Evolutionary conservation across 129 eudicot genomes (phyloP).

Genomic region (Pseudognaphalium luteoalbum): DNA sequence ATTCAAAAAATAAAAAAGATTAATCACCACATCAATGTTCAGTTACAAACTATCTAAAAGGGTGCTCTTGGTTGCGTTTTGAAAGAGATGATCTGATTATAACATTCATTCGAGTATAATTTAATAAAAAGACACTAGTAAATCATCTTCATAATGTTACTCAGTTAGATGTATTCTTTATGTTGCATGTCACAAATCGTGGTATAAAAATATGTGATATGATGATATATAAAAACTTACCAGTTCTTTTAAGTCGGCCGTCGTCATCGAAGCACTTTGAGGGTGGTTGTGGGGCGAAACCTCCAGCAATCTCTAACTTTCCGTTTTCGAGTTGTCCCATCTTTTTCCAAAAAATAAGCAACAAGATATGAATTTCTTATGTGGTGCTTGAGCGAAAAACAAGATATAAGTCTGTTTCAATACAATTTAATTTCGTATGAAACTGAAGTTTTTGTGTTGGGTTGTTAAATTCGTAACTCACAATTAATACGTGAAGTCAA

Average conservation of each 20-base stretch:
- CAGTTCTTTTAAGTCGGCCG: slow-evolving; percentile 68
- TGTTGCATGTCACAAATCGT: not conserved
- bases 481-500: not conserved
- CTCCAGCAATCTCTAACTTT: slow-evolving; percentile 49
- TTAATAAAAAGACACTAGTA: too few species aligned
- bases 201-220: not conserved
- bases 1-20: not conserved
- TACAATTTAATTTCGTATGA: slow-evolving; percentile 1
- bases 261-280: slow-evolving; percentile 70
- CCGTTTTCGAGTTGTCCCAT: slow-evolving; percentile 37
- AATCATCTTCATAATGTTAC: too few species aligned
- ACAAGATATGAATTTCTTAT: too few species aligned
- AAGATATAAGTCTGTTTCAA: not conserved
- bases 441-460: not conserved
- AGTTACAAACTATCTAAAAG: not conserved
- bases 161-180: too few species aligned
- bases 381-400: too few species aligned
- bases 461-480: not conserved
- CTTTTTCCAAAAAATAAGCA: slow-evolving; percentile 23
- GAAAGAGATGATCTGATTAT: too few species aligned
- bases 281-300: slow-evolving; percentile 40
- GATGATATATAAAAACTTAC: too few species aligned
- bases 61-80: too few species aligned
- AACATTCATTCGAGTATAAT: too few species aligned
- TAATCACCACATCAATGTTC: not conserved